These are phyloP conservation scores for Periconia digitata DNA, from an alignment of 2,329 filamentous ascomycete genomes.

Conservation along the genomic window DNA sequence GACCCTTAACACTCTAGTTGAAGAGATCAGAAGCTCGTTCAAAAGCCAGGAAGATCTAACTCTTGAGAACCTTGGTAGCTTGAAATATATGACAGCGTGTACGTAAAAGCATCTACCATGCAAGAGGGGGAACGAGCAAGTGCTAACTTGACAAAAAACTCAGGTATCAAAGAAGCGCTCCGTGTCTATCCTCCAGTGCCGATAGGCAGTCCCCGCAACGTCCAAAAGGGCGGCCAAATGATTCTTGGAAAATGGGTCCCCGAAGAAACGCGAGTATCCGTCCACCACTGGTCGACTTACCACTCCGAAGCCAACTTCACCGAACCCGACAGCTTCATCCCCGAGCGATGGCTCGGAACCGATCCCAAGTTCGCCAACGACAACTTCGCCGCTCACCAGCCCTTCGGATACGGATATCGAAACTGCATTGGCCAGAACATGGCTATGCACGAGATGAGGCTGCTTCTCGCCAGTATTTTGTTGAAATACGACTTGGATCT, in stretches of 20 bases:
- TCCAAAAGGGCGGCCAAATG: constrained; percentile 25
- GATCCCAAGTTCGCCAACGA: constrained; percentile 16
- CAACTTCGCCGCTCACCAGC: constrained; percentile 12
- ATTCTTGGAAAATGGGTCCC: constrained; percentile 37
- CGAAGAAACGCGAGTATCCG: constrained; percentile 8
- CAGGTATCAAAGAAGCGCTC: constrained; percentile 47
- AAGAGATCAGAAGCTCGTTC: constrained; percentile 33
- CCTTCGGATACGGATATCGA: constrained; percentile 29
- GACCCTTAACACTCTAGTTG: constrained; percentile 25
- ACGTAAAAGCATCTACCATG: too few relatives aligned
- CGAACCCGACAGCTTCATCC: constrained; percentile 25
- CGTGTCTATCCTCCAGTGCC: constrained; percentile 48
- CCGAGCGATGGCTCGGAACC: constrained; percentile 35
- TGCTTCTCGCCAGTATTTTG: constrained; percentile 25
- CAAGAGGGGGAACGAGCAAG: too few relatives aligned
- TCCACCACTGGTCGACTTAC: constrained; percentile 1
- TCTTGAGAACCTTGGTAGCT: constrained; percentile 27
- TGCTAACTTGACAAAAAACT: too few relatives aligned
- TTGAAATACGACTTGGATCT: constrained; percentile 30
- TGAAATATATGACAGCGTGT: constrained; percentile 44
- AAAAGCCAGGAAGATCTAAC: constrained; percentile 35
- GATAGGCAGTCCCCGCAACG: constrained; percentile 30
- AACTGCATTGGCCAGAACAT: constrained; percentile 38
- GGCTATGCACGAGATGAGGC: constrained; percentile 37
- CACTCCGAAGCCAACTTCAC: constrained; percentile 26